Percentiles rank a stretch among this genome's conserved stretches.
Conservation (phyloP, 768 basidiomycete genomes). For the Suillus decipiens region DNA sequence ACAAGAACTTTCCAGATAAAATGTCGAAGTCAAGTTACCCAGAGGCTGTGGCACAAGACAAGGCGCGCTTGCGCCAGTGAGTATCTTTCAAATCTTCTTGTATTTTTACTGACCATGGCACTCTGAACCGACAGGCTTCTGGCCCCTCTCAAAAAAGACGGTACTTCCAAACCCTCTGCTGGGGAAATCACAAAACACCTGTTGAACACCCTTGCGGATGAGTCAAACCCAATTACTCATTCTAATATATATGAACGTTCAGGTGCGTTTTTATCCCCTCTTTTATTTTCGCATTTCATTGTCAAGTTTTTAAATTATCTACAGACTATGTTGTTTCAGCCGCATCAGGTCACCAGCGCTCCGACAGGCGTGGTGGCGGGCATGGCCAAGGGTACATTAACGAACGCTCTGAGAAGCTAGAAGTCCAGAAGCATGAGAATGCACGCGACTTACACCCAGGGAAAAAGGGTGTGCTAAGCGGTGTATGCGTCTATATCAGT, state of each 20-base stretch:
- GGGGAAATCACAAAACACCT: slow-evolving; percentile 58
- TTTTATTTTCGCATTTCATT: background rate
- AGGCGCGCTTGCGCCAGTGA: slow-evolving; percentile 2
- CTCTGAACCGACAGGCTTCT: slow-evolving; percentile 23
- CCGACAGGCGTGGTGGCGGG: slow-evolving; percentile 41
- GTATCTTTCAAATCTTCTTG: background rate
- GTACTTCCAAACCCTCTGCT: slow-evolving; percentile 36
- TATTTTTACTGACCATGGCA: background rate
- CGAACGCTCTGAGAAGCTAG: slow-evolving; percentile 50
- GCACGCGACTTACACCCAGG: slow-evolving; percentile 11
- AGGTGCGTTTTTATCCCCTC: slow-evolving; percentile 40
- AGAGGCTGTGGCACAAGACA: slow-evolving; percentile 5
- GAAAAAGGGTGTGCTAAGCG: slow-evolving; percentile 33
- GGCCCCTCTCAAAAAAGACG: slow-evolving; percentile 32
- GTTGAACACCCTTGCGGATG: slow-evolving; percentile 59
- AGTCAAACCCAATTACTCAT: slow-evolving; percentile 79
- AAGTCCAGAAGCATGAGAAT: slow-evolving; percentile 26
- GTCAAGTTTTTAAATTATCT: background rate
- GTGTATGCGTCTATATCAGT: slow-evolving; percentile 66
- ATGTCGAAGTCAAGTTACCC: background rate
- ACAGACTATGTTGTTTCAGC: slow-evolving; percentile 62
- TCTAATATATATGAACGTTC: slow-evolving; percentile 62
- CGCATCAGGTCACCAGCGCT: slow-evolving; percentile 69
- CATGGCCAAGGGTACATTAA: slow-evolving; percentile 41
- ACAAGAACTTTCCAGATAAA: background rate